Evolutionary conservation across 768 basidiomycete species (phyloP).

Genomic region (Lactifluus pinguis): DNA sequence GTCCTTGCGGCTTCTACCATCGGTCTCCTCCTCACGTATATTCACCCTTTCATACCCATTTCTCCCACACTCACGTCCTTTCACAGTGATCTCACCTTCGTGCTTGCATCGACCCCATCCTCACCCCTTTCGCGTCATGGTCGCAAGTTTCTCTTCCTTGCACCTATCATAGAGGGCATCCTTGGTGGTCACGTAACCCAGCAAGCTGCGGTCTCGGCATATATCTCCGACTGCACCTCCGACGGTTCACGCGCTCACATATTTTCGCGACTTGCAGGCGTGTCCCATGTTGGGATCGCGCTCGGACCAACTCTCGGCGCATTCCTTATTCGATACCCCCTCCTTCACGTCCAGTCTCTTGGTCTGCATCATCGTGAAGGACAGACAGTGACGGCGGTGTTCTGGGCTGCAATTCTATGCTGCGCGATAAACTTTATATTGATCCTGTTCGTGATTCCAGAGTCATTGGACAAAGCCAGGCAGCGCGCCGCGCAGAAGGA

Average conservation of each 20-base stretch:
- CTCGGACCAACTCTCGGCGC: slow-evolving; percentile 66
- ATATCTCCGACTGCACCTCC: slow-evolving; percentile 73
- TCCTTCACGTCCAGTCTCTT: slow-evolving; percentile 25
- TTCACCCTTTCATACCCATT: slow-evolving; percentile 30
- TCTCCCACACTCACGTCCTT: background rate
- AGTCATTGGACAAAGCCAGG: slow-evolving; percentile 32
- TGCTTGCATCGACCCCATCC: slow-evolving; percentile 63
- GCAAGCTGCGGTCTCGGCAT: slow-evolving; percentile 56
- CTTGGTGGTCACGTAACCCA: slow-evolving; percentile 70
- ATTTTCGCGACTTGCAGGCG: slow-evolving; percentile 55
- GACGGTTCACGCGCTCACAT: slow-evolving; percentile 65
- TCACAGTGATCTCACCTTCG: slow-evolving; percentile 65
- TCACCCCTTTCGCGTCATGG: slow-evolving; percentile 54
- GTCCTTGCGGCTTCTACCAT: slow-evolving; percentile 58
- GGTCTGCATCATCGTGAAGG: slow-evolving; percentile 21
- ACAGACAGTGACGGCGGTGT: slow-evolving; percentile 40
- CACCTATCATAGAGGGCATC: slow-evolving; percentile 71
- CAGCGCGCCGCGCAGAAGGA: slow-evolving; percentile 35
- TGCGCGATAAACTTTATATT: slow-evolving; percentile 48
- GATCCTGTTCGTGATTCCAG: slow-evolving; percentile 44
- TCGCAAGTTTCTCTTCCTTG: slow-evolving; percentile 65
- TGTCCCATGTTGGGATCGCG: slow-evolving; percentile 69
- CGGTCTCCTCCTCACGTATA: slow-evolving; percentile 69
- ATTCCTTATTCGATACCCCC: slow-evolving; percentile 39
- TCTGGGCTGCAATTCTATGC: slow-evolving; percentile 41